Percentiles rank a stretch among this genome's conserved stretches.
phyloP scores from a whole-genome alignment of 1,284 basidiomycete genomes.

The Phylloboletellus chloephorus region DNA sequence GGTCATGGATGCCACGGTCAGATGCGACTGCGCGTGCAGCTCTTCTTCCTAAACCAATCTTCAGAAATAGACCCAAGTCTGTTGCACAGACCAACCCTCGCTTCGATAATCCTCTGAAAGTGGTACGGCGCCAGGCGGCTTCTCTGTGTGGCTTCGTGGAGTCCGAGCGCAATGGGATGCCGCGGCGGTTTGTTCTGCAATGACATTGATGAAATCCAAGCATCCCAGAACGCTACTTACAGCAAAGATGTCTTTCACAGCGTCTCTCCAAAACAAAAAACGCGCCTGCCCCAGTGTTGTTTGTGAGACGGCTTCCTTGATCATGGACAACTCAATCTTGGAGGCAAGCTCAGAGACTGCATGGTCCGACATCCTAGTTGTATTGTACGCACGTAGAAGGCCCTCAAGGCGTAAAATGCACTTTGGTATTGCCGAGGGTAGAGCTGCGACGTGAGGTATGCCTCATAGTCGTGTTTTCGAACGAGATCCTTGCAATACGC shows the following conservation, averaged over 20 bases:
- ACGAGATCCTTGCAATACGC: slow-evolving; percentile 67
- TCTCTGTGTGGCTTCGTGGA: slow-evolving; percentile 54
- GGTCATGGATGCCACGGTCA: slow-evolving; percentile 67
- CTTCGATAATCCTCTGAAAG: slow-evolving; percentile 81
- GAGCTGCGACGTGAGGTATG: slow-evolving; percentile 72
- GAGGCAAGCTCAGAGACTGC: slow-evolving; percentile 10
- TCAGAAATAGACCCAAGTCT: slow-evolving; percentile 5
- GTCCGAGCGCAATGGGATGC: slow-evolving; percentile 78
- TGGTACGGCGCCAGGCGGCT: slow-evolving; percentile 66
- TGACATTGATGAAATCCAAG: slow-evolving; percentile 16
- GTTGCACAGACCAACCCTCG: slow-evolving; percentile 52
- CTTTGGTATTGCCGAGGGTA: slow-evolving; percentile 63
- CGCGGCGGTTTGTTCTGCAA: slow-evolving; percentile 67
- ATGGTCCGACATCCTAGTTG: slow-evolving; percentile 1
- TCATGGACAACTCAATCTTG: slow-evolving; percentile 78
- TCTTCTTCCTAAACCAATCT: slow-evolving; percentile 59
- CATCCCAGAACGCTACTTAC: slow-evolving; percentile 39
- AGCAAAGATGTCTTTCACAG: slow-evolving; percentile 65
- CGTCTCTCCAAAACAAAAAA: slow-evolving; percentile 92
- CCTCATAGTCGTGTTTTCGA: slow-evolving; percentile 75
- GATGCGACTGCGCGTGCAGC: slow-evolving; percentile 60
- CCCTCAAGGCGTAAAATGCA: slow-evolving; percentile 78
- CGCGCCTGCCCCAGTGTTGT: slow-evolving; percentile 81
- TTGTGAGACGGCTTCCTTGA: slow-evolving; percentile 78
- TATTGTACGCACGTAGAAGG: slow-evolving; percentile 70